Evolutionary conservation across 1,284 basidiomycete genomes (phyloP).

Genomic region (Grifola frondosa): DNA sequence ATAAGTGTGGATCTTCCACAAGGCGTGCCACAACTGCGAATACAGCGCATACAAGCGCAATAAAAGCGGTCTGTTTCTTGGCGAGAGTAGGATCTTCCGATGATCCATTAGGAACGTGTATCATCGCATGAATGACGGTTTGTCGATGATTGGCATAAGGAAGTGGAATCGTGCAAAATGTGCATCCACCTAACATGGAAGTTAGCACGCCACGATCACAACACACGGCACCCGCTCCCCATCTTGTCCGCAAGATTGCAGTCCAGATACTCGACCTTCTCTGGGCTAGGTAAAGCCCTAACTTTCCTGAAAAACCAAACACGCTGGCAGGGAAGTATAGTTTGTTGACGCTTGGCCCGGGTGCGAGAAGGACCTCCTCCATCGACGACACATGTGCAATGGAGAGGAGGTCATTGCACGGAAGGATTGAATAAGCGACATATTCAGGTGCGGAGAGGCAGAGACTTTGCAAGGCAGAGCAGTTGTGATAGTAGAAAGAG

Average conservation of each 20-base stretch:
- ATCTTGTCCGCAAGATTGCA: constrained; percentile 82
- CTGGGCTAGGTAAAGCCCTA: constrained; percentile 76
- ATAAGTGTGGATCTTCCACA: constrained; percentile 69
- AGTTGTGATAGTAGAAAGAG: too few relatives aligned
- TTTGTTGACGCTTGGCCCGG: constrained; percentile 75
- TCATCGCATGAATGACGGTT: constrained; percentile 72
- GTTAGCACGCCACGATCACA: constrained; percentile 9
- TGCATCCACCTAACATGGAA: constrained; percentile 65
- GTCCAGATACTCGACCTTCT: constrained; percentile 86
- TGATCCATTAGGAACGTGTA: constrained; percentile 76
- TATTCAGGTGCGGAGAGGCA: too few relatives aligned
- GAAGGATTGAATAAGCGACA: constrained; percentile 89
- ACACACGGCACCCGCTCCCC: constrained; percentile 42
- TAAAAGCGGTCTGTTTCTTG: constrained; percentile 67
- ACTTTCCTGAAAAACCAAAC: constrained; percentile 87
- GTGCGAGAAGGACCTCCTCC: constrained; percentile 76
- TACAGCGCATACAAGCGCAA: constrained; percentile 76
- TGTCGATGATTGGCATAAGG: constrained; percentile 81
- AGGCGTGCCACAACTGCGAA: constrained; percentile 82
- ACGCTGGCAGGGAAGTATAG: constrained; percentile 87
- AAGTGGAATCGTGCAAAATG: constrained; percentile 86
- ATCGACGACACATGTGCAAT: constrained; percentile 73
- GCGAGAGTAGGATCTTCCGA: constrained; percentile 51
- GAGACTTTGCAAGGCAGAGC: too few relatives aligned
- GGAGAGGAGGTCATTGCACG: constrained; percentile 71